Percentiles rank a stretch among this genome's conserved stretches.
These are phyloP conservation scores for Botryotinia narcissicola DNA, from an alignment of 2,329 filamentous ascomycete genomes.

Conservation along the genomic window DNA sequence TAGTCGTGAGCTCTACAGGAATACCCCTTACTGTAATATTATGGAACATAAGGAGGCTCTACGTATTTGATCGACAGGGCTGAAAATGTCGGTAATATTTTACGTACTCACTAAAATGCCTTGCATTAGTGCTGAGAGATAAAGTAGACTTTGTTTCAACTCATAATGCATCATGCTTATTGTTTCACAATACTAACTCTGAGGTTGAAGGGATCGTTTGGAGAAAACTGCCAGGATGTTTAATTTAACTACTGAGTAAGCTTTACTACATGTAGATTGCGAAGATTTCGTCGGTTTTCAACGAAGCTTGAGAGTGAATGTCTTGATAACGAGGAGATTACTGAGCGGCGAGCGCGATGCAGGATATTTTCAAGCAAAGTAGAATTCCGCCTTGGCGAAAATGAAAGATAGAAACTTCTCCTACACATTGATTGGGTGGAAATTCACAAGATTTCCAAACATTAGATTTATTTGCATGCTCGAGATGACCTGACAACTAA, in stretches of 20 bases:
- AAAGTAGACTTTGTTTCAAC: background rate
- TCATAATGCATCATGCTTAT: background rate
- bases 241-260: background rate
- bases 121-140: background rate
- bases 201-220: background rate
- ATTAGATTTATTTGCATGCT: background rate
- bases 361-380: background rate
- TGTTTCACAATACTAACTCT: background rate
- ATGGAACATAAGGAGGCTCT: background rate
- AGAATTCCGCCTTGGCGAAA: background rate
- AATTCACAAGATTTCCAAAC: background rate
- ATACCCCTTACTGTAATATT: background rate
- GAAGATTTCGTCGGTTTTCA: background rate
- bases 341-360: background rate
- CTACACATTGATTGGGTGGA: fast-evolving
- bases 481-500: background rate
- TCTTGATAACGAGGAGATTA: background rate
- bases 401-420: background rate
- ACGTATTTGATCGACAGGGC: background rate
- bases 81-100: background rate
- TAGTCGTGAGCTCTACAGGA: background rate
- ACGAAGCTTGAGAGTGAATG: background rate
- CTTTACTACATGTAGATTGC: background rate
- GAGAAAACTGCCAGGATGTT: background rate
- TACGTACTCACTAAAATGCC: background rate